Evolutionary conservation across 805 yeast genomes (phyloP), one percentile per base, ranked within the genome.

Genomic region (Metschnikowia sp.): DNA sequence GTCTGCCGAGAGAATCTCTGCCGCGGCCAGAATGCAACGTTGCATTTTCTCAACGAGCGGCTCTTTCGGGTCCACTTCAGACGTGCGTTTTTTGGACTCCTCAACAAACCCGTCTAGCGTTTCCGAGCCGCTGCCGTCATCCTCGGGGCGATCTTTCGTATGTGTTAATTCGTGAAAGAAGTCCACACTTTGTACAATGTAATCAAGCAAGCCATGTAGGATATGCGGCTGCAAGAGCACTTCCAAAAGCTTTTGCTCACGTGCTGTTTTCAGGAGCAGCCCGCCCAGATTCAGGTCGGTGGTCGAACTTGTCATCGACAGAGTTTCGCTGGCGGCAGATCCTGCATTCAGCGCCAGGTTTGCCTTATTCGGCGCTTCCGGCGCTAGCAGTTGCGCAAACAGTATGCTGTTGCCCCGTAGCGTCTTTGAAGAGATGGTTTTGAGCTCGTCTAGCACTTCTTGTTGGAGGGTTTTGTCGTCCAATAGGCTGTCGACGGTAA

Each of bases 151-250:
- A 13, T 48, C 52, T 15, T 66, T 70, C 28, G 57, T 59, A 13
- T 59, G 33, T 11, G 54, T 51, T 32, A 60, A 53, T 11, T 64
- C 65, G 44, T 68, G 61, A 53, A 74, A 78, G 48, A 64, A 76
- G 12, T 70, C 77, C 38, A 78, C 83, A 50, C 75, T 66, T 13
- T 66, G 68, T 32, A 82, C 81, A 36, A 90, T 77, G 57, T 81
- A 82, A 35, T 84, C 81, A 30, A 92, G 81, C 48, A 92, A 75
- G 47, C 81, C 80, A 44, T 74, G 76, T 50, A 92, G 64, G 12
- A 88, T 81, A 44, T 83, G 86, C 12, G 94, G 90, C 60, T 87
- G 88, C 52, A 92, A 77, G 46, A 94, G 72, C 58, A 84, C 84
- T 58, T 89, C 94, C 35, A 91, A 74, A 42, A 94, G 75, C 60